A percentile compares a stretch with the other conserved stretches of the same genome.
Evolutionary conservation across 2,329 filamentous ascomycete species (phyloP).

Genomic region (Ophiosphaerella korrae): DNA sequence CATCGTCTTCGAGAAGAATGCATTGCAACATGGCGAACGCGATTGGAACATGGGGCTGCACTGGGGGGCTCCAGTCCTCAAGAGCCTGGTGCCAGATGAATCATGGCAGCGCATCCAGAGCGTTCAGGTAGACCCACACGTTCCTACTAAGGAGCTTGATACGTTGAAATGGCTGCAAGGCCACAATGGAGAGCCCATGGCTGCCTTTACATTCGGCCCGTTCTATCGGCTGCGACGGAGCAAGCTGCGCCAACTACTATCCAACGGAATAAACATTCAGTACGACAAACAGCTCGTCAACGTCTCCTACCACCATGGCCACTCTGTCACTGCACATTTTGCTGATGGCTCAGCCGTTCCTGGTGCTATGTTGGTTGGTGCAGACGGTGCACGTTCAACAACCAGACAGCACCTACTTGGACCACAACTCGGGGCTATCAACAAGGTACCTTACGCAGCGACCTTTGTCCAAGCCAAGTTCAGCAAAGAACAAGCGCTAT

Average conservation of each 20-base stretch:
- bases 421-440: constrained; percentile 34
- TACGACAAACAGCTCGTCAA: constrained; percentile 48
- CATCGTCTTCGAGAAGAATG: constrained; percentile 62
- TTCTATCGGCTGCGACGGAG: constrained; percentile 46
- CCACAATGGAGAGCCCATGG: constrained; percentile 42
- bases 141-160: constrained; percentile 42
- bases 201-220: constrained; percentile 38
- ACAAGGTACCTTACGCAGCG: constrained; percentile 51
- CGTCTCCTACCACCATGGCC: constrained; percentile 38
- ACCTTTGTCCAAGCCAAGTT: constrained; percentile 54
- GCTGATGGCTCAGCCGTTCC: constrained; percentile 36
- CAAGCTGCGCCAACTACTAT: constrained; percentile 41
- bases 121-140: constrained; percentile 59
- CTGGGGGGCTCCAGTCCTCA: constrained; percentile 63
- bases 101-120: constrained; percentile 58
- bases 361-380: constrained; percentile 44
- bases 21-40: constrained; percentile 52
- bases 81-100: constrained; percentile 57
- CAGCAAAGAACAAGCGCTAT: constrained; percentile 50
- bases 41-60: constrained; percentile 70
- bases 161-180: constrained; percentile 42
- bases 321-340: constrained; percentile 44
- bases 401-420: constrained; percentile 39
- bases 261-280: constrained; percentile 35
- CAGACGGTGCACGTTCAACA: constrained; percentile 44